Evolutionary conservation across 2,329 filamentous ascomycete genomes (phyloP), one percentile per base, ranked within the genome.

Genomic region (Nemania sp.): DNA sequence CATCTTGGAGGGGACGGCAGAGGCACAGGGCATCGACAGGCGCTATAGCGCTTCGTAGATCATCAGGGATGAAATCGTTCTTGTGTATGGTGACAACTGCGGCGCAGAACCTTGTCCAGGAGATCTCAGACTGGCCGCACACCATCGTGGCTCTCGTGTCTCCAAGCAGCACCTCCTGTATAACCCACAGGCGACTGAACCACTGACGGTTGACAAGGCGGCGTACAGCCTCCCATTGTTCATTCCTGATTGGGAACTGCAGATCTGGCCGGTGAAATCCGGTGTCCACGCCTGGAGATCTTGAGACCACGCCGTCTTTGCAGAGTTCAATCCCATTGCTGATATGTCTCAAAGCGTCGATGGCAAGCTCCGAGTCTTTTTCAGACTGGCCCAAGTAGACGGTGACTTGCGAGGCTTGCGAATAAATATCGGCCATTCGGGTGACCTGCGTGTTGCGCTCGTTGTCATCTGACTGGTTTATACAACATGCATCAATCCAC

Each of bases 361-460:
- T 42, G 18, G 49, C 49, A 18, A 5, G 7, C 0, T 42, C 49
- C 11, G 49, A 17, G 21, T 9, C n/a, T 34, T 43, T 37, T 32
- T n/a, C 21, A 4, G 37, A 37, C 3, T 21, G 39, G 7, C n/a
- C 50, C 4, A 53, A 21, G 2, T 15, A 53, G 3, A 20, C 50
- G 9, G 15, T 43, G 7, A 53, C 50, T 43, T 43, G 50, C 9
- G 50, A 53, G 15, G 50, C 50, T 15, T 53, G 50, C 15, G 50
- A 18, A 9, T 18, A 53, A 15, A 53, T 42, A 34, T 42, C 50
- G 17, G 50, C 39, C 40, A 43, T 43, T 6, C 40, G 40, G 3
- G 40, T 43, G 11, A 43, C 40, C 17, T 43, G 40, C 17, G 5
- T 20, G 18, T 43, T 43, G 12, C 40, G n/a, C 15, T 43, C 40